Base-by-base conservation (phyloP, 2,329 filamentous ascomycete species). In the Clonostachys sp. region DNA sequence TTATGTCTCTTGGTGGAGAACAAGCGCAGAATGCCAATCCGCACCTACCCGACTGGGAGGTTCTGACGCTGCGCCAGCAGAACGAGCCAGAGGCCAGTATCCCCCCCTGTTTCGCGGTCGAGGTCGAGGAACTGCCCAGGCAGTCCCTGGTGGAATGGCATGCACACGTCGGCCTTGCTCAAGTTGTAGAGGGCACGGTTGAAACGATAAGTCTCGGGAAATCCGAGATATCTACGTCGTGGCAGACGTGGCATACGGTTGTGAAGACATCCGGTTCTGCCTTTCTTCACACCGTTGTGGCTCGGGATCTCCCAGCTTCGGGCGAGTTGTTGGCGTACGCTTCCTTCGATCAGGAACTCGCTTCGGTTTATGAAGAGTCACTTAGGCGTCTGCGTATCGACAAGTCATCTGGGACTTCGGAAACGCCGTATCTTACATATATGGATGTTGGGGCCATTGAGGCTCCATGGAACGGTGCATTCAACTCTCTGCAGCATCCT, bases 101-200 rank as follows among this genome's bases (percentile, higher is more conserved):
- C 3, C 85, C 91, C 2, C 86, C 86, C 0, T 77, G 91, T 56
- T 86, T 94, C 60, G 78, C 86, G 0, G 85, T 83, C 1, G 83
- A 94, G 59, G 87, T 96, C 2, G 77, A 84, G 41, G 80, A 84
- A 53, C 74, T 99, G 12, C 94, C 94, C 2, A 80, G 89, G 17
- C 74, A 71, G 14, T 86, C 86, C 30, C 74, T 75, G 36, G 81
- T 96, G 12, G 94, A 99, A 70, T 99, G 92, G 91, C 86, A 89
- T 55, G 84, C 77, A 2, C 79, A 86, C 48, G 61, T 81, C 4
- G 87, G 89, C 0, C 64, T 87, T 7, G 62, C 63, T 10, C 48
- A 53, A 20, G 50, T 71, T 5, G 50, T 54, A 5, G 57, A 63
- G 43, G 48, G 56, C 13, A 58, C 54, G 5, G 57, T 57, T 34